Conservation (phyloP, 164 flowering plant species). For the Hamamelis virginiana region DNA sequence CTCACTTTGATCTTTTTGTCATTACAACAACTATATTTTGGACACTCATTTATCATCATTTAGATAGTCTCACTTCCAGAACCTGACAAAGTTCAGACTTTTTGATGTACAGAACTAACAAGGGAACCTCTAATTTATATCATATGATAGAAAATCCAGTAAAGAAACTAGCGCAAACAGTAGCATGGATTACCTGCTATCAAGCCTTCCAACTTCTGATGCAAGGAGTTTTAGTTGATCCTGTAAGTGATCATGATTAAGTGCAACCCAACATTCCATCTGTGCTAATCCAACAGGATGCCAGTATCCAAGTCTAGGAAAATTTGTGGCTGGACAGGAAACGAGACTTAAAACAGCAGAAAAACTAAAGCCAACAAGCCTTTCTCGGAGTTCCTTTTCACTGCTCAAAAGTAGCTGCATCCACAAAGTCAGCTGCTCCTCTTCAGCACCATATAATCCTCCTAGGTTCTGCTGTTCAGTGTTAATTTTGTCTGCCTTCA, state of each 20-base stretch:
- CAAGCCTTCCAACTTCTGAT: constrained; percentile 36
- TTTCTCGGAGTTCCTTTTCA: constrained; percentile 72
- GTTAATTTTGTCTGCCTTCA: constrained; percentile 36
- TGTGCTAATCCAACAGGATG: constrained; percentile 67
- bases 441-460: constrained; percentile 23
- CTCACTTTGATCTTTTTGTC: too few relatives aligned
- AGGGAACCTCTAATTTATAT: too few relatives aligned
- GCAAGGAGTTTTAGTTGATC: constrained; percentile 44
- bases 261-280: constrained; percentile 72
- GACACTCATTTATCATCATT: too few relatives aligned
- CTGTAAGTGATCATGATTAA: constrained; percentile 26
- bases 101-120: too few relatives aligned
- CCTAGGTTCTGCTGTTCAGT: constrained; percentile 17
- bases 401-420: constrained; percentile 39
- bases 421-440: constrained; percentile 47
- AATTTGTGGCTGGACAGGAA: constrained; percentile 24
- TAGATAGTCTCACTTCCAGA: too few relatives aligned
- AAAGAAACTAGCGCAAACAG: not conserved
- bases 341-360: constrained; percentile 30
- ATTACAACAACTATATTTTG: too few relatives aligned
- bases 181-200: constrained; percentile 37
- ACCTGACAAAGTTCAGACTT: too few relatives aligned
- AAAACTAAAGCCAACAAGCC: constrained; percentile 65
- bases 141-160: not conserved
- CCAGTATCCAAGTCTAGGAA: constrained; percentile 36